These are phyloP conservation scores for Nidularia sp. DNA, from an alignment of 768 basidiomycete genomes.

Conservation along the genomic window DNA sequence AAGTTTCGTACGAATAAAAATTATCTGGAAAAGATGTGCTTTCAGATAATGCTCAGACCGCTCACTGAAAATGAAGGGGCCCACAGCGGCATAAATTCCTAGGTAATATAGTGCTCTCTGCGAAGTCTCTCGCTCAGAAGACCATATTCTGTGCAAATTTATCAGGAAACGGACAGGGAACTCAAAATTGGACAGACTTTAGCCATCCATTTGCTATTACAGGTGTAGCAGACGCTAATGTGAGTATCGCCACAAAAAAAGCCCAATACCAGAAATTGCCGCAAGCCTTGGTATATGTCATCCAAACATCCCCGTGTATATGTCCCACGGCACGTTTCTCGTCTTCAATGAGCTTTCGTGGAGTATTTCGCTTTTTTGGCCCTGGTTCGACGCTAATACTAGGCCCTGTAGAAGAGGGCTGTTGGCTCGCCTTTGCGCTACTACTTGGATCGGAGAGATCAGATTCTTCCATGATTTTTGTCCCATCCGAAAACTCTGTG, in stretches of 20 bases:
- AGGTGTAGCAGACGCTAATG: constrained; percentile 51
- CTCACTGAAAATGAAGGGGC: background rate
- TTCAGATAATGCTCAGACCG: background rate
- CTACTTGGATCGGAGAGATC: no score
- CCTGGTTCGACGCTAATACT: no score
- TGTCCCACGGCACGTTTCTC: constrained; percentile 63
- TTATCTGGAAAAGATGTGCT: no score
- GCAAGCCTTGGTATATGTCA: constrained; percentile 31
- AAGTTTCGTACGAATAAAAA: background rate
- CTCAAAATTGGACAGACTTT: constrained; percentile 21
- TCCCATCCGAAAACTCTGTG: constrained; percentile 4
- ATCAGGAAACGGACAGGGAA: background rate
- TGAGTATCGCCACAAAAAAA: constrained; percentile 38
- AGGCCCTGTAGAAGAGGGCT: no score
- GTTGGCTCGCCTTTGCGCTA: no score
- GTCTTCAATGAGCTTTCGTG: constrained; percentile 55
- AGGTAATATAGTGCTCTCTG: constrained; percentile 50
- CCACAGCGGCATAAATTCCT: constrained; percentile 55
- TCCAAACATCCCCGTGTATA: constrained; percentile 57
- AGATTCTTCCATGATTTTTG: no score
- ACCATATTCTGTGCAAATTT: background rate
- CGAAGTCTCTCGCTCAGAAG: background rate
- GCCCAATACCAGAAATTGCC: constrained; percentile 14
- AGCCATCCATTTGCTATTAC: constrained; percentile 64
- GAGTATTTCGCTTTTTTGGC: constrained; percentile 33